Base-by-base conservation (phyloP, 352 stramenopile genomes). In the Phytophthora pistaciae region DNA sequence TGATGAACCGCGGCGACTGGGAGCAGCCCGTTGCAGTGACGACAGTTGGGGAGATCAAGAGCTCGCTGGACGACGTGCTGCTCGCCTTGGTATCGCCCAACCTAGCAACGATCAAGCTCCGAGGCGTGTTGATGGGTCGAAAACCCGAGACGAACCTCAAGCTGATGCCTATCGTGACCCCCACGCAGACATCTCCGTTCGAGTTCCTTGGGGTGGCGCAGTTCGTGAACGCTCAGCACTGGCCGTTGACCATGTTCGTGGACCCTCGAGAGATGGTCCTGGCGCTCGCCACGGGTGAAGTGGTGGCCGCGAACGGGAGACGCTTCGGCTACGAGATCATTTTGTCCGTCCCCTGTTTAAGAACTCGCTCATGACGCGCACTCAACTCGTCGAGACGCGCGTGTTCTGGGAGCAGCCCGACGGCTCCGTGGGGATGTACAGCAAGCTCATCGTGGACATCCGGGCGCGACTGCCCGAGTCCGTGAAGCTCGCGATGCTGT, bases 351-450 rank as follows among this genome's bases (percentile, higher is more conserved):
- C 60, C 70, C 31, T 71, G 5, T 33, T 36, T n/a, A 21, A 59
- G 13, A 31, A 60, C 20, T 20, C 56, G 6, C 0, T 33, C 6
- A 60, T 74, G 23, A 14, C 60, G 38, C 70, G 70, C 11, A 67
- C 66, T 14, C 70, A 77, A 63, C 13, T 74, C 10, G 6, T 74
- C 2, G 48, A 74, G 27, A 69, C 70, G 1, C 66, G 66, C n/a
- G 49, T 77, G n/a, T 77, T 77, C 55, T 77, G 70, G 70, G 62
- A 79, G 50, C 72, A 65, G 20, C 33, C 55, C 3, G 67, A 79
- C 48, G 62, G 68, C 20, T 70, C 72, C 1, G 64, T 79, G 40
- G 59, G 58, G 8, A 71, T 76, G 3, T 79, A 74, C 50, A 76
- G 44, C 46, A 79, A 79, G 42, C 49, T 76, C 29, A 62, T 76